Evolutionary conservation across 139 green algal genomes (phyloP).

Genomic region (Micromonas pusilla): DNA sequence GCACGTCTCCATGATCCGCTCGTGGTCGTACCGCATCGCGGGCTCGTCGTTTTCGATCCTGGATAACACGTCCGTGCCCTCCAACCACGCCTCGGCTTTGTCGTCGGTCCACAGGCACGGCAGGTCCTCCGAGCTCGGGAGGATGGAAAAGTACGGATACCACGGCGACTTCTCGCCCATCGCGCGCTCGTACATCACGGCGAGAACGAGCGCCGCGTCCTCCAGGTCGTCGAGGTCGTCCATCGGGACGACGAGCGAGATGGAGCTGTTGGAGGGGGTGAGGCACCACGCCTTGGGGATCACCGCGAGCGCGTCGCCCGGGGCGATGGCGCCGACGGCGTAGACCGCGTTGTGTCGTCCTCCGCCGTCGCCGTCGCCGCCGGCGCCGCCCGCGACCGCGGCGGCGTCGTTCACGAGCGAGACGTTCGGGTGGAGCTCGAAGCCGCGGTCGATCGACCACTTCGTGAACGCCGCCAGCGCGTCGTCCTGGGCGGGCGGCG

Average conservation of each 20-base stretch:
- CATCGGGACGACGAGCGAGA: background rate
- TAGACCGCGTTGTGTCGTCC: background rate
- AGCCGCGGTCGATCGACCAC: background rate
- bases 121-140: background rate
- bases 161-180: background rate
- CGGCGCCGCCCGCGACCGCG: no score
- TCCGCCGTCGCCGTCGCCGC: no score
- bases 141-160: background rate
- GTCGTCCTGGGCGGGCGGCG: background rate
- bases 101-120: background rate
- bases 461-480: background rate
- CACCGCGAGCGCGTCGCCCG: background rate
- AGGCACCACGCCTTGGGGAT: background rate
- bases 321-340: background rate
- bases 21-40: background rate
- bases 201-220: background rate
- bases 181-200: background rate
- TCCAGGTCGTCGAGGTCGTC: background rate
- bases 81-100: background rate
- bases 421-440: background rate
- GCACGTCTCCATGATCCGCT: background rate
- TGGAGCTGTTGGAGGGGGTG: background rate
- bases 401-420: background rate
- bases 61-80: background rate
- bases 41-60: background rate